A percentile compares a stretch with the other conserved stretches of the same genome.
Evolutionary conservation across 2,329 filamentous ascomycete species (phyloP).

Genomic region (Neonectria coccinea): DNA sequence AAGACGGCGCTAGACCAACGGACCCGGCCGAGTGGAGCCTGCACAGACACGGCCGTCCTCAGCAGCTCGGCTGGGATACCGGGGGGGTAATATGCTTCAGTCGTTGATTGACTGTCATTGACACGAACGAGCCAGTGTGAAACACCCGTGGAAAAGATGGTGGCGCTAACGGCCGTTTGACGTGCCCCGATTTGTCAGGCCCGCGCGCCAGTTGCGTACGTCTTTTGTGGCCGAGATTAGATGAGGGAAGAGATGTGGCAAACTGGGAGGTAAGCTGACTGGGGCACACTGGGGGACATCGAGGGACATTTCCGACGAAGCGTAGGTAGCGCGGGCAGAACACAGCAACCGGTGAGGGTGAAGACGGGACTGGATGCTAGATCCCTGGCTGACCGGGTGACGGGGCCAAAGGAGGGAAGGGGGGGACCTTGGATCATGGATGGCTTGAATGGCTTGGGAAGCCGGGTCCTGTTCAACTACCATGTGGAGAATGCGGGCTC

Average conservation of each 20-base stretch:
- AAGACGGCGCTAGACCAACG: conserved; percentile 9
- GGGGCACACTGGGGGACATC: neutral
- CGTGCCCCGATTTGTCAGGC: conserved; percentile 22
- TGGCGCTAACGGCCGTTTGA: conserved; percentile 45
- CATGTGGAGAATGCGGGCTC: conserved; percentile 24
- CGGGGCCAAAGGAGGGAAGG: neutral
- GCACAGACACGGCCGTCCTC: conserved; percentile 16
- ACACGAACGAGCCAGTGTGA: conserved; percentile 33
- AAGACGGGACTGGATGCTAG: conserved; percentile 18
- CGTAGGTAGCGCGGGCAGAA: neutral
- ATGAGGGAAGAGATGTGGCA: conserved; percentile 18
- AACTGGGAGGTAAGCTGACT: conserved; percentile 14
- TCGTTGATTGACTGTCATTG: conserved; percentile 23
- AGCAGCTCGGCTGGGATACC: conserved; percentile 25
- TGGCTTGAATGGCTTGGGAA: conserved; percentile 1
- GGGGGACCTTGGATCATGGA: neutral
- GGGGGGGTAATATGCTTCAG: conserved; percentile 28
- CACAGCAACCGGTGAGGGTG: conserved; percentile 24
- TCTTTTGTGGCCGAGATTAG: conserved; percentile 5
- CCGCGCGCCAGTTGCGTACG: conserved; percentile 9
- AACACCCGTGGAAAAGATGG: conserved; percentile 40
- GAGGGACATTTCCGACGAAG: neutral
- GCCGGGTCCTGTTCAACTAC: conserved; percentile 18
- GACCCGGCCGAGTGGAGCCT: conserved; percentile 15
- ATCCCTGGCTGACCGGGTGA: conserved; percentile 23